Evolutionary conservation across 2,329 filamentous ascomycete species (phyloP), one percentile per base, ranked within the genome.

Genomic region (Neonectria hederae): DNA sequence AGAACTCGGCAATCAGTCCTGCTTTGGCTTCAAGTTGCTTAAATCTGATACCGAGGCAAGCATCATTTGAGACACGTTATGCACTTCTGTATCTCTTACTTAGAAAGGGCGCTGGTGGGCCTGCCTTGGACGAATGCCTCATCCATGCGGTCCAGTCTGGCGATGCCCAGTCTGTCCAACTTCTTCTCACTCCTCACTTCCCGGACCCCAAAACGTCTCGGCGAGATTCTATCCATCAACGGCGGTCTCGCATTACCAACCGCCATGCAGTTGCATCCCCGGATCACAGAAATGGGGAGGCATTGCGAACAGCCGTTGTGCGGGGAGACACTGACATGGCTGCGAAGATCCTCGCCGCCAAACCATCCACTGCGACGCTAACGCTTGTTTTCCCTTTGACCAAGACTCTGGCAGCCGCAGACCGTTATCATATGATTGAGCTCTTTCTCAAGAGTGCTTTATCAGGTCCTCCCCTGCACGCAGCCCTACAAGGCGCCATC

Each of bases 401-500:
- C 3, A 79, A 78, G 54, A 80, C 77, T 17, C 75, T 88, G 0
- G 72, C 81, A 0, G 67, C 77, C 0, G 70, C 76, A 22, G 80
- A 83, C 54, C 81, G 85, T 8, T 83, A 83, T 55, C 76, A 79
- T 10, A 83, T 87, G 70, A 79, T 83, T 1, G 82, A 86, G 55
- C 68, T 80, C 5, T 87, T 89, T 51, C 74, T 89, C 3, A 75
- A 79, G 9, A 80, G 81, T 1, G 83, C 85, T 1, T 71, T 87
- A 6, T 77, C 83, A 0, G 83, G 82, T 0, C 77, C 81, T 2
- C 79, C 78, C 40, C 76, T 88, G 5, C 81, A 87, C 48, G 77
- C 77, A 0, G 84, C 84, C 2, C 72, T 89, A 2, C 83, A 87
- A 62, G 80, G 83, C 24, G 83, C 83, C n/a, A 83, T 88, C 45